Percentiles rank a stretch among this genome's conserved stretches.
phyloP scores from a whole-genome alignment of 805 yeast species.

The Kluyveromyces wickerhamii region DNA sequence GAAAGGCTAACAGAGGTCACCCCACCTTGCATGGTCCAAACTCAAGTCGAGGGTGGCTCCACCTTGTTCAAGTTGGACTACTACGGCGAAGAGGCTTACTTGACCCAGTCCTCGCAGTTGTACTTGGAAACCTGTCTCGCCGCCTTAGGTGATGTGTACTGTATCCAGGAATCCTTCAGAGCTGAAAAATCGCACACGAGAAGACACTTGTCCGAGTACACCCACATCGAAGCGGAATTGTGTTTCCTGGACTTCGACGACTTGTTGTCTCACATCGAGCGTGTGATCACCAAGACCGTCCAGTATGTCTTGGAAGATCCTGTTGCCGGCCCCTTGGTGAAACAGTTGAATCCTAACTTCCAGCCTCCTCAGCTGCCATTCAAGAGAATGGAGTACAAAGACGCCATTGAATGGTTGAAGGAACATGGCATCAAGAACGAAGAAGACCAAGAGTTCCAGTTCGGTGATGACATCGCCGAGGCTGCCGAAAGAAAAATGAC shows the following conservation, averaged over 20 bases:
- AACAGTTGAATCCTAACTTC: constrained; percentile 90
- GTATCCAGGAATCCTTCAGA: constrained; percentile 97
- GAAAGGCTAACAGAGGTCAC: constrained; percentile 83
- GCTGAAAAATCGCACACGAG: constrained; percentile 99
- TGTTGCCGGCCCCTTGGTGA: constrained; percentile 79
- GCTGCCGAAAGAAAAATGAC: constrained; percentile 99
- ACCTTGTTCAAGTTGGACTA: constrained; percentile 88
- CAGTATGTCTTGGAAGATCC: constrained; percentile 82
- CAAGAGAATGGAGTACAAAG: constrained; percentile 81
- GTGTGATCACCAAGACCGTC: constrained; percentile 58
- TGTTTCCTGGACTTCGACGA: constrained; percentile 85
- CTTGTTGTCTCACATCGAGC: constrained; percentile 76
- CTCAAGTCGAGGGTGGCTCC: constrained; percentile 99
- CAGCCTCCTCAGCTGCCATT: constrained; percentile 78
- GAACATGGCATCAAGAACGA: constrained; percentile 92
- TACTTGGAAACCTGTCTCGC: constrained; percentile 96
- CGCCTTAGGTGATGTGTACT: constrained; percentile 92
- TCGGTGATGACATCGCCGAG: constrained; percentile 98
- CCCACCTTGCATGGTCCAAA: constrained; percentile 99
- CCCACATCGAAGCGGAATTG: constrained; percentile 94
- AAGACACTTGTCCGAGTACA: constrained; percentile 94
- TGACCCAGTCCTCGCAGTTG: constrained; percentile 95
- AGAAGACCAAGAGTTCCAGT: constrained; percentile 85
- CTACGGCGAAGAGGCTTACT: constrained; percentile 93
- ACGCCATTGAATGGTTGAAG: constrained; percentile 93